These are phyloP conservation scores for Chytriomyces hyalinus DNA, from an alignment of 192 early-diverging fungal species.

Conservation along the genomic window DNA sequence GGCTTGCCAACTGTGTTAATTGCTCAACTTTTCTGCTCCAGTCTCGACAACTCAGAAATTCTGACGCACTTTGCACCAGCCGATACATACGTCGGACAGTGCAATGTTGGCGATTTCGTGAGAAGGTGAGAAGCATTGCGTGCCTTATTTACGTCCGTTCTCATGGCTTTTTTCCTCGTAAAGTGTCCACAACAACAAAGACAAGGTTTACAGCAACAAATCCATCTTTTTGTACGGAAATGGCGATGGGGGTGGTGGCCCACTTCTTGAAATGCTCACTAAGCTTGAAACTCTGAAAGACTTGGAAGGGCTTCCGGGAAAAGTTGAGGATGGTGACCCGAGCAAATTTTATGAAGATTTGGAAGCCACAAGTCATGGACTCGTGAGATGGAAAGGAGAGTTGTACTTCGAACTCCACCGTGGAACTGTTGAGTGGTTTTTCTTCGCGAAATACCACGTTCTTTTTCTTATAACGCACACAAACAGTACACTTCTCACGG, in stretches of 20 bases:
- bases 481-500: slow-evolving; percentile 87
- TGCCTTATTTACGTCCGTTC: neutral
- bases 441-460: neutral
- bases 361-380: slow-evolving; percentile 67
- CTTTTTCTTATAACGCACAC: slow-evolving; percentile 1
- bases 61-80: slow-evolving; percentile 91
- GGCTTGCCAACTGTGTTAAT: slow-evolving; percentile 17
- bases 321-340: slow-evolving; percentile 76
- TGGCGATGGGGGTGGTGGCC: slow-evolving; percentile 96
- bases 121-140: slow-evolving; percentile 32
- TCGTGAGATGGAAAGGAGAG: slow-evolving; percentile 93
- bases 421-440: slow-evolving; percentile 68
- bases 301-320: slow-evolving; percentile 78
- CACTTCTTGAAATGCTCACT: slow-evolving; percentile 82
- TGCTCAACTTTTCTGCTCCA: neutral
- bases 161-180: neutral
- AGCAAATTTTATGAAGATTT: slow-evolving; percentile 84
- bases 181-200: slow-evolving; percentile 85
- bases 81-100: slow-evolving; percentile 81
- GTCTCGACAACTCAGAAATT: slow-evolving; percentile 79
- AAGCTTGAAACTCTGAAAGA: slow-evolving; percentile 75
- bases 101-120: slow-evolving; percentile 60
- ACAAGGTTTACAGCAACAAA: slow-evolving; percentile 83
- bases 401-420: slow-evolving; percentile 96
- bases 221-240: slow-evolving; percentile 91